phyloP scores from a whole-genome alignment of 2,329 filamentous ascomycete genomes.

The Phyllosticta paracitricarpa region DNA sequence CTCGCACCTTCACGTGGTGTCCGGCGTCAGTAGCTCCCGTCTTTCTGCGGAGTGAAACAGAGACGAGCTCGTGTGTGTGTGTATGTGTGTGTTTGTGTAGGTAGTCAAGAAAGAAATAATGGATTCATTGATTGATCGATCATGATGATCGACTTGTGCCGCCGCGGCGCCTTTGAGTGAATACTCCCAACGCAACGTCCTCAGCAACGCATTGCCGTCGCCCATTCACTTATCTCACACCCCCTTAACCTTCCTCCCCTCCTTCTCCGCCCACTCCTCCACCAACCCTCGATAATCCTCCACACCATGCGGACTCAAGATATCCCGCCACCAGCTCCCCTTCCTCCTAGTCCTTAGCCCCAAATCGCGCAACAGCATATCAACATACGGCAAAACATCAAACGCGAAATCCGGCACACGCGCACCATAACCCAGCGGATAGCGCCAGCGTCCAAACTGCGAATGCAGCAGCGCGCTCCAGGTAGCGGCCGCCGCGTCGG shows the following conservation, averaged over 20 bases:
- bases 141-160: too few species aligned
- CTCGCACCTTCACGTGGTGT: constrained; percentile 3
- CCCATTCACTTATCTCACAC: too few species aligned
- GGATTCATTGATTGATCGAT: too few species aligned
- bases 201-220: too few species aligned
- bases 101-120: background rate
- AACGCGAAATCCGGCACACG: constrained; percentile 61
- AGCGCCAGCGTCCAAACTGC: constrained; percentile 61
- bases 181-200: too few species aligned
- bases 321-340: constrained; percentile 39
- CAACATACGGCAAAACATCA: constrained; percentile 64
- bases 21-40: background rate
- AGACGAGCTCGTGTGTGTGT: background rate
- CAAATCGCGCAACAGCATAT: constrained; percentile 56
- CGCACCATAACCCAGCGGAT: constrained; percentile 54
- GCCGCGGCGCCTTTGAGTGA: too few species aligned
- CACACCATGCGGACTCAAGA: constrained; percentile 48
- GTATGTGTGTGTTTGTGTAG: background rate
- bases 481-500: constrained; percentile 12
- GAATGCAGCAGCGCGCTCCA: constrained; percentile 47
- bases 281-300: constrained; percentile 48
- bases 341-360: constrained; percentile 50
- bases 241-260: background rate
- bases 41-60: background rate
- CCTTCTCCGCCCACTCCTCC: constrained; percentile 37